phyloP scores from a whole-genome alignment of 2,329 filamentous ascomycete species.

The Colletotrichum sp. region DNA sequence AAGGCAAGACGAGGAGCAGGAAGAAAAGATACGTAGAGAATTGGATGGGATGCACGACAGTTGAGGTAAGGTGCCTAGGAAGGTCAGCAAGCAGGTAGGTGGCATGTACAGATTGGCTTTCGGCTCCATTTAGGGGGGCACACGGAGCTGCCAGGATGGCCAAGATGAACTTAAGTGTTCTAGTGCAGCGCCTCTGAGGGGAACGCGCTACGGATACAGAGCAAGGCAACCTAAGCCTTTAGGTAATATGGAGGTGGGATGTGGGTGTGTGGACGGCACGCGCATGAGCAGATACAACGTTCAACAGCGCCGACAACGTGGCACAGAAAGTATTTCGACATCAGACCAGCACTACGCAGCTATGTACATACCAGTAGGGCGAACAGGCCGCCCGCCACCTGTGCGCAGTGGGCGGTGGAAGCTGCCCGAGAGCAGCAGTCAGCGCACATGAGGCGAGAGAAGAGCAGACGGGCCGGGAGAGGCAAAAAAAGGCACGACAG shows the following conservation, averaged over 20 bases:
- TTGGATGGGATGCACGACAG: not conserved
- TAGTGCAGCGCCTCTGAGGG: not conserved
- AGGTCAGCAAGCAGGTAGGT: not conserved
- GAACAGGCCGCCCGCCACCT: not conserved
- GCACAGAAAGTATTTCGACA: not conserved
- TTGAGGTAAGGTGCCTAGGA: not conserved
- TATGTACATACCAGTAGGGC: not conserved
- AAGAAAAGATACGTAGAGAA: conserved; percentile 13
- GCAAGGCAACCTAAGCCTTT: not conserved
- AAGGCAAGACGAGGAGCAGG: not conserved
- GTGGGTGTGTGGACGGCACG: not conserved
- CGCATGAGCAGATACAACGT: not conserved
- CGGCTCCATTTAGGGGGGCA: not conserved
- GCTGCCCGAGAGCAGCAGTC: not conserved
- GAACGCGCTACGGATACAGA: not conserved
- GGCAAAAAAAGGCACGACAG: not conserved
- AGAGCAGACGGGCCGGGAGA: not conserved
- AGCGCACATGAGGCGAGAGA: not conserved
- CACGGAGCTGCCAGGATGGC: not conserved
- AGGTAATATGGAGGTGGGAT: not conserved
- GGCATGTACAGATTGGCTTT: conserved; percentile 3
- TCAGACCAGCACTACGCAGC: not conserved
- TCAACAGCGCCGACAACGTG: not conserved
- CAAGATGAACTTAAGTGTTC: not conserved
- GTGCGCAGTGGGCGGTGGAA: not conserved